Evolutionary conservation across 192 early-diverging fungal species (phyloP).

Genomic region (Podila epigama): DNA sequence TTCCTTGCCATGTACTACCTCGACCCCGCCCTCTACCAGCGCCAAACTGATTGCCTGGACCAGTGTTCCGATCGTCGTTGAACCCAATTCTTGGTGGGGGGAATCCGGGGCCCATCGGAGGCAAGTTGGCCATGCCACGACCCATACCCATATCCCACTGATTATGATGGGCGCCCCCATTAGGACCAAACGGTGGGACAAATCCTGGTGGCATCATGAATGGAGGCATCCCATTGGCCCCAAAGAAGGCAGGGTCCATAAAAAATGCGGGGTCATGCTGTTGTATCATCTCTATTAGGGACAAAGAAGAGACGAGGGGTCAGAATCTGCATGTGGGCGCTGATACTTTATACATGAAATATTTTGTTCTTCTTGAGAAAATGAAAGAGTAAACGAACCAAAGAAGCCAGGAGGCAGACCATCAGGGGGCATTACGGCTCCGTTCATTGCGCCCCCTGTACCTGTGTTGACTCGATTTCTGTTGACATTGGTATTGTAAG

Average conservation of each 20-base stretch:
- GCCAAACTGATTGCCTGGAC: background rate
- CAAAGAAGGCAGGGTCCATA: conserved; percentile 40
- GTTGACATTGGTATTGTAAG: conserved; percentile 22
- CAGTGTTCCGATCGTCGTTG: conserved; percentile 7
- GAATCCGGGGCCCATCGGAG: conserved; percentile 46
- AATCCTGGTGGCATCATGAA: conserved; percentile 38
- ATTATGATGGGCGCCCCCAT: conserved; percentile 17
- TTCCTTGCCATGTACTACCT: conserved; percentile 24
- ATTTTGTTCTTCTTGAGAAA: background rate
- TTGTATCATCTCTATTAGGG: conserved; percentile 33
- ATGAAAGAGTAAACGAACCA: background rate
- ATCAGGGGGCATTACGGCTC: conserved; percentile 18
- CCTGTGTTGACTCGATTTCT: conserved; percentile 33
- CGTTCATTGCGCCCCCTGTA: conserved; percentile 20
- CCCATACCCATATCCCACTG: conserved; percentile 45
- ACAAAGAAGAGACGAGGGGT: background rate
- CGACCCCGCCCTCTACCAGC: conserved; percentile 32
- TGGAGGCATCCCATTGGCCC: conserved; percentile 15
- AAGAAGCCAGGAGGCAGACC: conserved; percentile 39
- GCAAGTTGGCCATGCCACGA: conserved; percentile 28
- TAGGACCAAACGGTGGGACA: conserved; percentile 33
- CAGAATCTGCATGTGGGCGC: background rate
- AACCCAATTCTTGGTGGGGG: conserved; percentile 45
- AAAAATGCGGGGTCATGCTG: conserved; percentile 36
- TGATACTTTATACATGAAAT: background rate